phyloP scores from a whole-genome alignment of 768 basidiomycete species.

The Phaeotremella fagi region DNA sequence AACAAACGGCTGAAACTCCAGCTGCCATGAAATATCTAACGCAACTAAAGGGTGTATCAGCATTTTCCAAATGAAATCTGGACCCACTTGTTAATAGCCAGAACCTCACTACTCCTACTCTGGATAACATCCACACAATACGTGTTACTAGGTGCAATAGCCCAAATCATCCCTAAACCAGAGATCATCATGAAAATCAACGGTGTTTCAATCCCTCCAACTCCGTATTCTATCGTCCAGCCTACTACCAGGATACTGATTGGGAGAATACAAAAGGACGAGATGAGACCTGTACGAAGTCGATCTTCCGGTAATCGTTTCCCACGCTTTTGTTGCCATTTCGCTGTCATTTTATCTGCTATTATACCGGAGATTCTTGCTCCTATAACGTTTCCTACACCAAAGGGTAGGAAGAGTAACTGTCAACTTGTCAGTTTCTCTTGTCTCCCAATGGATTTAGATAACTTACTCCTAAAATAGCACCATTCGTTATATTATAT shows the following conservation, averaged over 20 bases:
- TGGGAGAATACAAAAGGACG: constrained; percentile 39
- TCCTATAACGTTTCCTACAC: constrained; percentile 48
- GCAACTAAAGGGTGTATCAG: not conserved
- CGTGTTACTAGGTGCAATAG: constrained; percentile 40
- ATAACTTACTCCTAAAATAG: constrained; percentile 33
- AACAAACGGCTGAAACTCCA: not conserved
- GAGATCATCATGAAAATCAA: constrained; percentile 36
- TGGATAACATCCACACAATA: constrained; percentile 42
- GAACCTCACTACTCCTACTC: constrained; percentile 33
- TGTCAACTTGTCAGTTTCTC: not conserved
- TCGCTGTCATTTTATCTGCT: constrained; percentile 40
- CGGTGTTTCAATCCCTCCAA: constrained; percentile 41
- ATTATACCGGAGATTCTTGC: constrained; percentile 42
- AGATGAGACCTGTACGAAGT: constrained; percentile 37
- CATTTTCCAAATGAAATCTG: not conserved
- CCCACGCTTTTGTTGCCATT: constrained; percentile 40
- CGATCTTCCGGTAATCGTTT: constrained; percentile 48
- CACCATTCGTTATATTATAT: constrained; percentile 46
- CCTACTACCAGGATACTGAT: constrained; percentile 3
- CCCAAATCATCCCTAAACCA: constrained; percentile 37
- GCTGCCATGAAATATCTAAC: not conserved
- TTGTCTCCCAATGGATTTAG: not conserved
- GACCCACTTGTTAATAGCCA: constrained; percentile 48
- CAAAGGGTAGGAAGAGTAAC: constrained; percentile 45
- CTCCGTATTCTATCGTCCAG: not conserved